Percentiles rank a stretch among this genome's conserved stretches.
These are phyloP conservation scores for Oemleria cerasiformis DNA, from an alignment of 306 rosid genomes.

Conservation along the genomic window DNA sequence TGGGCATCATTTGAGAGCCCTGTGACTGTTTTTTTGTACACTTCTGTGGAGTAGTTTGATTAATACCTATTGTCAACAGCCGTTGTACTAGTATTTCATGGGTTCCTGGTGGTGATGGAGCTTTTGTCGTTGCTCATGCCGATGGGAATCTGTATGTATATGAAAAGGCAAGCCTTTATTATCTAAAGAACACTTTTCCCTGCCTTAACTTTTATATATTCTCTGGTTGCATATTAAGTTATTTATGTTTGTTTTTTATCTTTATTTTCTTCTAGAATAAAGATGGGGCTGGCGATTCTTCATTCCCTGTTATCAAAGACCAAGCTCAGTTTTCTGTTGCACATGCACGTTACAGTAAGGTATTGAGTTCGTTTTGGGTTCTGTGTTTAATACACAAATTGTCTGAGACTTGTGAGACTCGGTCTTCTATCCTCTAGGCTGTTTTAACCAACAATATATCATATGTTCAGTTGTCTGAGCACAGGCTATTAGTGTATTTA, in stretches of 20 bases:
- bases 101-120: slow-evolving; percentile 90
- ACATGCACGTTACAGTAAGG: slow-evolving; percentile 97
- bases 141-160: slow-evolving; percentile 91
- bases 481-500: not conserved
- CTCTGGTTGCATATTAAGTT: slow-evolving; percentile 7
- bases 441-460: not conserved
- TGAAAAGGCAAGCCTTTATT: slow-evolving; percentile 75
- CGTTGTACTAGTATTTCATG: slow-evolving; percentile 89
- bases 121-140: slow-evolving; percentile 86
- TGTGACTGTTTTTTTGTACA: not conserved
- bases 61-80: slow-evolving; percentile 55
- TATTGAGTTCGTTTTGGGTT: slow-evolving; percentile 26
- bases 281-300: slow-evolving; percentile 82
- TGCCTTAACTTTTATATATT: slow-evolving; percentile 10
- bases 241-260: slow-evolving; percentile 24
- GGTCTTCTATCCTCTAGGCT: not conserved
- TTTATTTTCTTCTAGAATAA: slow-evolving; percentile 51
- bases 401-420: not conserved
- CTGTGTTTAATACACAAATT: not conserved
- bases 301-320: slow-evolving; percentile 85
- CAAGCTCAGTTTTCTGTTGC: slow-evolving; percentile 83
- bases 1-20: not conserved
- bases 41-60: slow-evolving; percentile 23
- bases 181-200: slow-evolving; percentile 20
- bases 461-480: not conserved